Base-by-base conservation (phyloP, 306 rosid species). In the Sechiopsis laciniata region DNA sequence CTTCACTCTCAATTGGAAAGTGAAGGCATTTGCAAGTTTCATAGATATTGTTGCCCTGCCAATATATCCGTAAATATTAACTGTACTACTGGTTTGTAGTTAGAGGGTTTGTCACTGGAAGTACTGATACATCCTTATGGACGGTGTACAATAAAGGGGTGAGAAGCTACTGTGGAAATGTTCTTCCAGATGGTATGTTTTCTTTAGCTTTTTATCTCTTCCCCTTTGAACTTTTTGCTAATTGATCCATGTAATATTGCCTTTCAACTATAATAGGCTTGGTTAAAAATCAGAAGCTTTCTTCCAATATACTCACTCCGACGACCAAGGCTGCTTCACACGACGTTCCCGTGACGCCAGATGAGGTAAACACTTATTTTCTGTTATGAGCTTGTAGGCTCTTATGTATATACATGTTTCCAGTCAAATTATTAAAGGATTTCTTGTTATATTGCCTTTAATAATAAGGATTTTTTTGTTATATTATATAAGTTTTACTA, bases 101-200 rank as follows among this genome's bases (percentile, higher is more conserved):
- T 74, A 86, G 99, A 88, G 96, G 99, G 29, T 94, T 65, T 83
- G 91, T 94, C 76, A 94, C 99, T n/a, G 99, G 99, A 82, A 94
- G 97, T 71, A 94, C 99, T 0, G 99, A 94, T 81, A 94, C 99
- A 9, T 91, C 96, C 17, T 78, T 94, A 77, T 94, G 99, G 99
- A 94, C 95, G 7, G 92, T 91, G 77, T 94, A 94, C 86, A 82
- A 85, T 19, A 90, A 84, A 8, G 97, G 99, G 45, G 75, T 75
- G 72, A 86, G 95, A 15, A 88, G 85, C 76, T 94, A 94, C 71
- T 94, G 99, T 78, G 91, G 95, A 82, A 94, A 94, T 69, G 85
- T 74, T 76, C 88, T 94, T 24, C 87, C 92, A 45, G 99, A 91
- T 45, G 95, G 99, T 94, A 78, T 1, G 80, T 50, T 52, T 24